Percentiles rank a stretch among this genome's conserved stretches.
phyloP scores from a whole-genome alignment of 1,284 basidiomycete species.

The Ganoderma meredithae region DNA sequence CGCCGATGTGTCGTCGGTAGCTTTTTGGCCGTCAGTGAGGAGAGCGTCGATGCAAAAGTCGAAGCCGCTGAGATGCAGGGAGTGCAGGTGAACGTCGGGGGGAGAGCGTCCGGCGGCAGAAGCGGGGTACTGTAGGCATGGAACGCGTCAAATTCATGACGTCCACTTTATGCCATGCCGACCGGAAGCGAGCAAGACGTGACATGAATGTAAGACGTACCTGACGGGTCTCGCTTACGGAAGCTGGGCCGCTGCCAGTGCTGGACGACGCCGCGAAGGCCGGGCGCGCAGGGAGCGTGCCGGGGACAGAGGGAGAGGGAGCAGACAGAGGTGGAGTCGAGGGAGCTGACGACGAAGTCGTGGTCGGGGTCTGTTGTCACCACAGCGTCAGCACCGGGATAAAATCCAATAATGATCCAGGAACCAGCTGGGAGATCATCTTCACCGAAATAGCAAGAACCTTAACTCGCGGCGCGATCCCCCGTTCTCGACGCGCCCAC shows the following conservation, averaged over 20 bases:
- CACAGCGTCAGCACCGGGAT: constrained; percentile 25
- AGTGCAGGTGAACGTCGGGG: constrained; percentile 26
- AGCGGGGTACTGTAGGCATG: constrained; percentile 11
- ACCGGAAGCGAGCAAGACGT: constrained; percentile 9
- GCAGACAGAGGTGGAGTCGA: constrained; percentile 11
- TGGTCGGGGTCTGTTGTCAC: constrained; percentile 27
- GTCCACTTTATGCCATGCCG: not conserved
- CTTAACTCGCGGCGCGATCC: constrained; percentile 23
- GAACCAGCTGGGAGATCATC: constrained; percentile 21
- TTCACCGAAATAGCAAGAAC: constrained; percentile 27
- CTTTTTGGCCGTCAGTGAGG: constrained; percentile 12
- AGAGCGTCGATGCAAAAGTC: constrained; percentile 29
- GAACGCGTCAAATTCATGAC: constrained; percentile 18
- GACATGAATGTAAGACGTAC: constrained; percentile 11
- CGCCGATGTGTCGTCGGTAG: not conserved
- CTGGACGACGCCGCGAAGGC: not conserved
- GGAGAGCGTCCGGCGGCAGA: constrained; percentile 12
- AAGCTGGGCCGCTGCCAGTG: not conserved
- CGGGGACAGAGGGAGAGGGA: constrained; percentile 3
- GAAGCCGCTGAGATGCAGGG: constrained; percentile 32
- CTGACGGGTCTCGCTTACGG: constrained; percentile 11
- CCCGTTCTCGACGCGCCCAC: constrained; percentile 33
- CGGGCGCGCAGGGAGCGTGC: constrained; percentile 1
- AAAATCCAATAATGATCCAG: constrained; percentile 29
- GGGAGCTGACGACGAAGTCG: constrained; percentile 13